phyloP scores from a whole-genome alignment of 768 basidiomycete genomes.

The Leucocoprinus sp. region DNA sequence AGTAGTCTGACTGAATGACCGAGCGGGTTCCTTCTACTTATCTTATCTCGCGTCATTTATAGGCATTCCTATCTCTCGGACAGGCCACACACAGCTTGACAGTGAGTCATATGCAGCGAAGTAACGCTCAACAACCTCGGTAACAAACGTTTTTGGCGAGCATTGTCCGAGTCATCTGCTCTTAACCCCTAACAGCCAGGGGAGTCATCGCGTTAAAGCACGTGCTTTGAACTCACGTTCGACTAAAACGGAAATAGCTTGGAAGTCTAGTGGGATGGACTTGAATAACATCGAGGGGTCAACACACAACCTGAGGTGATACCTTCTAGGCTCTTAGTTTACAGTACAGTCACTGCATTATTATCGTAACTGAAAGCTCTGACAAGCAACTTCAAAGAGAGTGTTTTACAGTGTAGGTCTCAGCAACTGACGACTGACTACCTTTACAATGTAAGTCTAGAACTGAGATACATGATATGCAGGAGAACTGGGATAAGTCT shows the following conservation, averaged over 20 bases:
- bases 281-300: too few relatives aligned
- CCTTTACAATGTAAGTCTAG: too few relatives aligned
- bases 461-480: too few relatives aligned
- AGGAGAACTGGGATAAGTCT: too few relatives aligned
- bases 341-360: too few relatives aligned
- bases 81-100: not conserved
- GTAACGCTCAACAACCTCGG: constrained; percentile 2
- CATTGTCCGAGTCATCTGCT: constrained; percentile 1
- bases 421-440: too few relatives aligned
- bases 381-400: too few relatives aligned
- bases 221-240: constrained; percentile 7
- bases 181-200: not conserved
- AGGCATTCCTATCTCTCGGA: not conserved
- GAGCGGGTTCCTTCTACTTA: constrained; percentile 2
- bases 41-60: constrained; percentile 8
- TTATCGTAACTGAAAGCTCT: too few relatives aligned
- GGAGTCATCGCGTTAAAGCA: not conserved
- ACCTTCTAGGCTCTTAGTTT: too few relatives aligned
- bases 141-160: constrained; percentile 5
- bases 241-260: not conserved
- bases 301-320: too few relatives aligned
- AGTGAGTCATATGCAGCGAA: not conserved
- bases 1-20: constrained; percentile 5
- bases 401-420: too few relatives aligned
- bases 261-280: not conserved